Percentiles rank a stretch among this genome's conserved stretches.
Conservation (phyloP, 805 yeast genomes). For the Cyberlindnera mrakii region DNA sequence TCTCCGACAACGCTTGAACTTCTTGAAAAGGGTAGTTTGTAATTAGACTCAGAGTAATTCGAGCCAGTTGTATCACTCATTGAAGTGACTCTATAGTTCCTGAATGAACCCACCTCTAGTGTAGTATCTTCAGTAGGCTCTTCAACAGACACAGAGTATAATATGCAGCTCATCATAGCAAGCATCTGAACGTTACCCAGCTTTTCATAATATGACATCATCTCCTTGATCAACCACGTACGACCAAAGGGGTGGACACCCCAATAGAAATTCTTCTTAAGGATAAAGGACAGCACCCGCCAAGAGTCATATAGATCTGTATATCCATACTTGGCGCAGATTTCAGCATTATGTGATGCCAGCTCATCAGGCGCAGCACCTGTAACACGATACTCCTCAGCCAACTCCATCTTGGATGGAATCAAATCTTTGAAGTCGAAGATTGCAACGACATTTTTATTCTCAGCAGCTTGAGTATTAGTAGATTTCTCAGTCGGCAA, state of each 20-base stretch:
- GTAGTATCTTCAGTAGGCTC: neutral
- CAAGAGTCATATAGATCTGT: slow-evolving; percentile 68
- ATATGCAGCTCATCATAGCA: slow-evolving; percentile 77
- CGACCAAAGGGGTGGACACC: slow-evolving; percentile 77
- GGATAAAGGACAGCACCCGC: slow-evolving; percentile 46
- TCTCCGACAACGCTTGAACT: slow-evolving; percentile 19
- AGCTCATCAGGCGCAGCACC: slow-evolving; percentile 60
- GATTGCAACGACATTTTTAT: slow-evolving; percentile 53
- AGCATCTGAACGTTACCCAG: slow-evolving; percentile 78
- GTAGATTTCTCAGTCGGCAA: slow-evolving; percentile 19
- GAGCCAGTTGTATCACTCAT: slow-evolving; percentile 16
- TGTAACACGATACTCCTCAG: slow-evolving; percentile 56
- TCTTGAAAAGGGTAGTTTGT: slow-evolving; percentile 20
- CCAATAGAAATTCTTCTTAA: slow-evolving; percentile 54
- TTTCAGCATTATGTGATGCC: slow-evolving; percentile 63
- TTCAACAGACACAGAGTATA: slow-evolving; percentile 23
- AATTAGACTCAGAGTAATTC: slow-evolving; percentile 18
- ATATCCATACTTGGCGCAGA: slow-evolving; percentile 60
- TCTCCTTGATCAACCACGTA: slow-evolving; percentile 53
- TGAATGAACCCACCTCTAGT: slow-evolving; percentile 3
- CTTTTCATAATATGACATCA: slow-evolving; percentile 59
- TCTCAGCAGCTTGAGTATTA: slow-evolving; percentile 10
- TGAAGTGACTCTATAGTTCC: slow-evolving; percentile 12
- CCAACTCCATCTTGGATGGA: slow-evolving; percentile 70
- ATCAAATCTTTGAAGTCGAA: slow-evolving; percentile 63